Evolutionary conservation across 2,329 filamentous ascomycete genomes (phyloP).

Genomic region (Phaeosphaeriaceae sp.): DNA sequence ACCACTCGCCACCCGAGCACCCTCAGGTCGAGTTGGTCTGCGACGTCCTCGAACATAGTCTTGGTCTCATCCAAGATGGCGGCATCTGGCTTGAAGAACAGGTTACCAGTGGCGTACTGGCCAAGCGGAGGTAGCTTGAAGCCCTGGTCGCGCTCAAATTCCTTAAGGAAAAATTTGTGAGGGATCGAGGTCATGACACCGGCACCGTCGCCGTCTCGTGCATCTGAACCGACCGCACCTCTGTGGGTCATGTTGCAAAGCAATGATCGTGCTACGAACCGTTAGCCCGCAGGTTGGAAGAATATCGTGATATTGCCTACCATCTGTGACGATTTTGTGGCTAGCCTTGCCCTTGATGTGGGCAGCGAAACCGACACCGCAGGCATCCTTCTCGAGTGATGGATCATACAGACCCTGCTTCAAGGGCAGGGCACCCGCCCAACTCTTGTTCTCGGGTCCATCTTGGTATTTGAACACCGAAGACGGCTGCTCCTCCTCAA

Average conservation of each 20-base stretch:
- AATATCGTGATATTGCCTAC: constrained; percentile 60
- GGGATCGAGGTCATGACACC: constrained; percentile 99
- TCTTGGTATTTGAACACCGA: constrained; percentile 84
- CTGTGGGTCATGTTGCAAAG: constrained; percentile 99
- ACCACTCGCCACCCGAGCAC: constrained; percentile 97
- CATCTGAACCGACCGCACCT: constrained; percentile 96
- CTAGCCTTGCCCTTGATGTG: constrained; percentile 97
- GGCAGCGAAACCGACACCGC: constrained; percentile 98
- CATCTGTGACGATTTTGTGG: constrained; percentile 99
- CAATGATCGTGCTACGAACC: constrained; percentile 76
- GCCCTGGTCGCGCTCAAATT: constrained; percentile 90
- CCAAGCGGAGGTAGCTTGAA: constrained; percentile 86
- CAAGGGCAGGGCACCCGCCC: constrained; percentile 93
- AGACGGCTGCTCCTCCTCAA: constrained; percentile 67
- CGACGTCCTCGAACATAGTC: constrained; percentile 91
- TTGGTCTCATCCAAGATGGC: constrained; percentile 90
- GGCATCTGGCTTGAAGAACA: constrained; percentile 98
- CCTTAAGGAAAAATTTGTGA: constrained; percentile 98
- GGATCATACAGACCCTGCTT: constrained; percentile 99
- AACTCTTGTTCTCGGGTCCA: constrained; percentile 80
- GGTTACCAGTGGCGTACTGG: constrained; percentile 95
- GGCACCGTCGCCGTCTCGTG: constrained; percentile 95
- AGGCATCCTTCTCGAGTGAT: constrained; percentile 96
- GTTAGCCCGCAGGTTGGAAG: constrained; percentile 36
- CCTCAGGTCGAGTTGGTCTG: constrained; percentile 83